A percentile compares a stretch with the other conserved stretches of the same genome.
Conservation (phyloP, 108 stramenopile genomes). For the Bacterosira constricta region DNA sequence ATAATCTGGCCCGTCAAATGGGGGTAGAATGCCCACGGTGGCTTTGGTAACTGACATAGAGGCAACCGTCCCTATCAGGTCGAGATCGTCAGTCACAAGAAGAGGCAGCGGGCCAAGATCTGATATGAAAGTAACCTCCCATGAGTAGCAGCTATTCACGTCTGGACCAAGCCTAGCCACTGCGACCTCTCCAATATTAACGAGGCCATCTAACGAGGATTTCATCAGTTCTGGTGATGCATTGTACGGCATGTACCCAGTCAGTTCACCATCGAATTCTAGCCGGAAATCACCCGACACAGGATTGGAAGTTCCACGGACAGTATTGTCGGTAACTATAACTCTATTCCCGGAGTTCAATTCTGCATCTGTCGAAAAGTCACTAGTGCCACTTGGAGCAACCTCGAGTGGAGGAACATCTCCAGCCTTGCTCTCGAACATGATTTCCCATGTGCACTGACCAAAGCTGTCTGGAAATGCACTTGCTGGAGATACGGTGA, state of each 20-base stretch:
- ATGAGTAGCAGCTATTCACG: constrained; percentile 74
- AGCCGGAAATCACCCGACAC: constrained; percentile 78
- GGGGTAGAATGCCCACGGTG: constrained; percentile 32
- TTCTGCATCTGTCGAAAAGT: constrained; percentile 37
- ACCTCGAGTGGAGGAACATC: constrained; percentile 47
- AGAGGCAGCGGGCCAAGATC: constrained; percentile 64
- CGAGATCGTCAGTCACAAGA: constrained; percentile 59
- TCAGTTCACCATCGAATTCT: constrained; percentile 62
- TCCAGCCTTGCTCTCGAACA: constrained; percentile 82
- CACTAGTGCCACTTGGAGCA: constrained; percentile 29
- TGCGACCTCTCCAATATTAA: constrained; percentile 63
- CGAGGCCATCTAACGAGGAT: constrained; percentile 63
- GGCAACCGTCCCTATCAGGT: constrained; percentile 70
- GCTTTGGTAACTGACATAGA: constrained; percentile 48
- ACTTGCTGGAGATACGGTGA: constrained; percentile 54
- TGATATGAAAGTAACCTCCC: constrained; percentile 77
- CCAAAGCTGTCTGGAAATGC: constrained; percentile 31
- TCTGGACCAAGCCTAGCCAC: constrained; percentile 66
- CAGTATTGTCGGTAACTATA: constrained; percentile 28
- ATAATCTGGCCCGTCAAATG: constrained; percentile 57
- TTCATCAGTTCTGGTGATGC: constrained; percentile 59
- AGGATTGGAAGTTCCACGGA: constrained; percentile 45
- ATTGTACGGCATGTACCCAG: constrained; percentile 71
- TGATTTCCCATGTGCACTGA: constrained; percentile 70
- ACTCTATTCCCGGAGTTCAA: constrained; percentile 37